Conservation (phyloP, 139 green algal genomes). For the Mychonastes homosphaera region DNA sequence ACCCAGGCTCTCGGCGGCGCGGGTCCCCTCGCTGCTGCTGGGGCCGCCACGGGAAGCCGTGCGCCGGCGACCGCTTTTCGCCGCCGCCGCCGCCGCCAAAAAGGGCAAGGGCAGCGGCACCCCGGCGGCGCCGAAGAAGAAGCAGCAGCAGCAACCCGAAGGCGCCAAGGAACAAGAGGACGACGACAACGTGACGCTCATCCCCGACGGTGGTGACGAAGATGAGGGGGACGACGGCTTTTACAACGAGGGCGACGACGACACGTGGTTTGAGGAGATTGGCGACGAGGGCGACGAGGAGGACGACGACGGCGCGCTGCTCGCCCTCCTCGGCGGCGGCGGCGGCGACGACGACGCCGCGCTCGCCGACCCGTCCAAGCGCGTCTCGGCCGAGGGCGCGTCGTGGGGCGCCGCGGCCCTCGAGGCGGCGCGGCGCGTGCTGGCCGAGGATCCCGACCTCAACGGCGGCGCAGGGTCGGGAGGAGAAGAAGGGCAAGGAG, state of each 20-base stretch:
- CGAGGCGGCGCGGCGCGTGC: constrained; percentile 10
- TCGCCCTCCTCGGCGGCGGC: background rate
- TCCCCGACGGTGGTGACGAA: background rate
- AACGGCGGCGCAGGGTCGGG: constrained; percentile 5
- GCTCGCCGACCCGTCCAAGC: background rate
- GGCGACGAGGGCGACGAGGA: background rate
- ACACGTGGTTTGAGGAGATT: background rate
- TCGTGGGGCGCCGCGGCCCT: constrained; percentile 20
- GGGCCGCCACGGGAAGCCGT: background rate
- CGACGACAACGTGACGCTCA: background rate
- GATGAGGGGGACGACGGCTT: no score
- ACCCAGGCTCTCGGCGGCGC: no score
- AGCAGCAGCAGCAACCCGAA: background rate
- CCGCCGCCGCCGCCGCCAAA: background rate
- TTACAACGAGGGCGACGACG: no score
- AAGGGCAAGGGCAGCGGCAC: background rate
- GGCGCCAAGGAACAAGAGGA: background rate
- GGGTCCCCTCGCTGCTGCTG: no score
- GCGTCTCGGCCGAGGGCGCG: background rate
- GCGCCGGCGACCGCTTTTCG: no score
- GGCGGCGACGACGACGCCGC: background rate
- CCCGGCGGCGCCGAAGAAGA: background rate
- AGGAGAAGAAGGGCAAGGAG: no score
- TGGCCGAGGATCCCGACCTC: constrained; percentile 5
- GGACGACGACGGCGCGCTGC: background rate